Conservation (phyloP, 2,329 filamentous ascomycete genomes). For the Cylindrodendrum hubeiense region DNA sequence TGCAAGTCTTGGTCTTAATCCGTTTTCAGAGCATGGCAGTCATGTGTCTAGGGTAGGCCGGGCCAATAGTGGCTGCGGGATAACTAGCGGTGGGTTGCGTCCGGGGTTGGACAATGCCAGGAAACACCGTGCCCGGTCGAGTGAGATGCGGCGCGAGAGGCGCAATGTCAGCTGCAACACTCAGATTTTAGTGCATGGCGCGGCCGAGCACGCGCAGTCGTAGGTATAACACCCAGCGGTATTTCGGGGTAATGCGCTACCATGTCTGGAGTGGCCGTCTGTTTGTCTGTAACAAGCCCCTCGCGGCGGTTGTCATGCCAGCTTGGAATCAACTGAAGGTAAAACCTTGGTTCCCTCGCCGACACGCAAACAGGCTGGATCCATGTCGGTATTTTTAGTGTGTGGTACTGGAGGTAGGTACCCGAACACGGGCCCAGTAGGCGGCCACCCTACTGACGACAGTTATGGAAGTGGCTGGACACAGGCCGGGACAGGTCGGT, state of each 20-base stretch:
- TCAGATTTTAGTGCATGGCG: neutral
- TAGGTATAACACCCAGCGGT: neutral
- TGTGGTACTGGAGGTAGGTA: neutral
- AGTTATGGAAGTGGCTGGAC: too few relatives aligned
- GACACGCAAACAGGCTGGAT: conserved; percentile 18
- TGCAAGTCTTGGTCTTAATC: neutral
- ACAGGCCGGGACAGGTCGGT: too few relatives aligned
- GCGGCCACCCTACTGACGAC: neutral
- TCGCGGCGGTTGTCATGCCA: conserved; percentile 25
- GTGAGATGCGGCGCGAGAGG: neutral
- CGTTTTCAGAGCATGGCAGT: neutral
- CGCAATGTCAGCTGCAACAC: neutral
- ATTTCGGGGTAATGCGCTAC: neutral
- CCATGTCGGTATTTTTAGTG: conserved; percentile 20
- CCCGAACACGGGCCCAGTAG: neutral
- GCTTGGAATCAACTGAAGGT: conserved; percentile 9
- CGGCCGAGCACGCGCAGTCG: too few relatives aligned
- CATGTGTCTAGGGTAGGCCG: conserved; percentile 4
- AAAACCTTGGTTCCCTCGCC: conserved; percentile 21
- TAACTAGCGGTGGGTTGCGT: conserved; percentile 1
- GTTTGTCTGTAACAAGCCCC: conserved; percentile 17
- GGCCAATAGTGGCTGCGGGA: conserved; percentile 1
- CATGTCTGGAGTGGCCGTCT: neutral
- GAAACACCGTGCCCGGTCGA: neutral
- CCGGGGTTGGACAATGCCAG: neutral